phyloP scores from a whole-genome alignment of 768 basidiomycete genomes.

The Kwoniella pini region DNA sequence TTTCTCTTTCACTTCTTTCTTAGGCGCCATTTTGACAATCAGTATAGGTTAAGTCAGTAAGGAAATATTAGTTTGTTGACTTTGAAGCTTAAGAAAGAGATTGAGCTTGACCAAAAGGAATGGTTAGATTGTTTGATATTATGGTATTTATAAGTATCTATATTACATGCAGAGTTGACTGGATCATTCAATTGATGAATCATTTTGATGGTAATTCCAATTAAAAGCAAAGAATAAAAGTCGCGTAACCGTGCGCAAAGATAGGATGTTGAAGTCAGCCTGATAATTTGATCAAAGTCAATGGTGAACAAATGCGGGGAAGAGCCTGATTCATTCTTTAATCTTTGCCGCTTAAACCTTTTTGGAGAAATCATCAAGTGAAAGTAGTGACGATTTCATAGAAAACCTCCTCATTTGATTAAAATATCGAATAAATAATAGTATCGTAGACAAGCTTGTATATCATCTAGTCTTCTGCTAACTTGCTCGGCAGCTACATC shows the following conservation, averaged over 20 bases:
- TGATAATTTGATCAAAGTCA: background rate
- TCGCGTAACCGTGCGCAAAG: background rate
- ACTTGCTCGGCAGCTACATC: conserved; percentile 14
- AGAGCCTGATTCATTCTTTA: background rate
- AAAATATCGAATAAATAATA: too few relatives aligned
- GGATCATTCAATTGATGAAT: too few relatives aligned
- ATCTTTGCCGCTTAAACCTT: conserved; percentile 1
- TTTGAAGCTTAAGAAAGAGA: background rate
- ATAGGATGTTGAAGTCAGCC: conserved; percentile 1
- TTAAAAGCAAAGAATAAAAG: background rate
- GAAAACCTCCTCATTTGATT: too few relatives aligned
- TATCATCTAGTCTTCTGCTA: too few relatives aligned
- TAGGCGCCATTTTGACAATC: conserved; percentile 45
- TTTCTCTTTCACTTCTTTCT: conserved; percentile 46
- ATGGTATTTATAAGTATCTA: too few relatives aligned
- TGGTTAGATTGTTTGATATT: background rate
- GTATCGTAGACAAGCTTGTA: too few relatives aligned
- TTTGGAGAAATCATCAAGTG: background rate
- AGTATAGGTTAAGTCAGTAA: background rate
- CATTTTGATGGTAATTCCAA: too few relatives aligned
- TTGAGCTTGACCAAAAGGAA: background rate
- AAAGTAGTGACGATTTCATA: conserved; percentile 9
- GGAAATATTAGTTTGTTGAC: too few relatives aligned
- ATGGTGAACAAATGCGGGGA: background rate
- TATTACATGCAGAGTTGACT: too few relatives aligned